phyloP scores from a whole-genome alignment of 2,329 filamentous ascomycete species.

The Cytospora leucostoma region DNA sequence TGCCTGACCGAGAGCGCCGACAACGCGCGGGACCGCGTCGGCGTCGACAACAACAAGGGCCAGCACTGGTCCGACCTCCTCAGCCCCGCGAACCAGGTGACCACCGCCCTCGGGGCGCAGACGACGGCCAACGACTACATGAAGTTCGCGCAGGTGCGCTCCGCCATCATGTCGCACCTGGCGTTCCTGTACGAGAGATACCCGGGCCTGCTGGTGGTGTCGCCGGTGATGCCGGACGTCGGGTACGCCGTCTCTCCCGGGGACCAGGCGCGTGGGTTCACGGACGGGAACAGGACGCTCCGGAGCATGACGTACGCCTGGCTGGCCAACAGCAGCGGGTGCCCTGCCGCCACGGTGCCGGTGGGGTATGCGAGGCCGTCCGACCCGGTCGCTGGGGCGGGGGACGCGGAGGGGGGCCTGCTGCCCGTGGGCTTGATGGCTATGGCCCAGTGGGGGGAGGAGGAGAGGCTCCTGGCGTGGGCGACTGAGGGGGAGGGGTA shows the following conservation, averaged over 20 bases:
- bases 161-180: conserved; percentile 77
- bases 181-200: conserved; percentile 68
- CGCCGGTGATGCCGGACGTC: conserved; percentile 73
- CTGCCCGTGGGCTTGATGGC: conserved; percentile 64
- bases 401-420: conserved; percentile 55
- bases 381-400: conserved; percentile 48
- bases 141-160: conserved; percentile 71
- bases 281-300: conserved; percentile 72
- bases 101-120: conserved; percentile 65
- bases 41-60: conserved; percentile 38
- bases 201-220: conserved; percentile 76
- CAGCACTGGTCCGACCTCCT: conserved; percentile 56
- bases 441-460: conserved; percentile 66
- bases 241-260: conserved; percentile 68
- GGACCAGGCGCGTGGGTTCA: conserved; percentile 70
- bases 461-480: conserved; percentile 64
- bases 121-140: conserved; percentile 71
- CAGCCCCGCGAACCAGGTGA: conserved; percentile 67
- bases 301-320: conserved; percentile 83
- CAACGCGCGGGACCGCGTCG: conserved; percentile 40
- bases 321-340: conserved; percentile 79
- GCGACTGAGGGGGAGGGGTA: conserved; percentile 59
- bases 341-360: conserved; percentile 73
- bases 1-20: conserved; percentile 72
- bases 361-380: conserved; percentile 67